Evolutionary conservation across 78 protist species (phyloP).

Genomic region (Chrysochromulina tobinii): DNA sequence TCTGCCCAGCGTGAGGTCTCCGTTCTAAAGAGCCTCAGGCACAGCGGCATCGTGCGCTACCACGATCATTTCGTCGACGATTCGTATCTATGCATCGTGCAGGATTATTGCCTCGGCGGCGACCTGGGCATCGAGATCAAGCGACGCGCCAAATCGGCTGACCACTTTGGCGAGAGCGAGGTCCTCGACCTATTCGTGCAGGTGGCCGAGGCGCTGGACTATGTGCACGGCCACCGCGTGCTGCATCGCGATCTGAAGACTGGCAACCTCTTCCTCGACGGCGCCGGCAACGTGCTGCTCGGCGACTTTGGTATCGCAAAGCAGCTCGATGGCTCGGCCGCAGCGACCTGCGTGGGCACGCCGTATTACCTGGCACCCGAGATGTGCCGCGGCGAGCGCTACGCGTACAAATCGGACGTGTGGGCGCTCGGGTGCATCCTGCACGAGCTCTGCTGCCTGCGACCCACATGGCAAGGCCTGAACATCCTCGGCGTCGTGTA

Average conservation of each 20-base stretch:
- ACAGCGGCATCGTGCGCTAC: conserved; percentile 7
- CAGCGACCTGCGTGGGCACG: neutral
- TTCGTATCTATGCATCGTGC: neutral
- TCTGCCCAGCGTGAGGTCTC: no score
- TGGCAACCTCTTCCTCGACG: neutral
- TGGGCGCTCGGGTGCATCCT: neutral
- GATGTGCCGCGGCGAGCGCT: neutral
- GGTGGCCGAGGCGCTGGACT: neutral
- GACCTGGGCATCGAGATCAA: neutral
- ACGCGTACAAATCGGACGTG: neutral
- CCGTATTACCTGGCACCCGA: neutral
- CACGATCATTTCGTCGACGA: conserved; percentile 37
- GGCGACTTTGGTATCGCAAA: neutral
- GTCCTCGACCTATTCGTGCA: no score
- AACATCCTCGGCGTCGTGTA: neutral
- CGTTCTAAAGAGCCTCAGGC: no score
- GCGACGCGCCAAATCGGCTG: no score
- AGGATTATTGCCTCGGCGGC: conserved; percentile 17
- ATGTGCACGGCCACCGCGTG: neutral
- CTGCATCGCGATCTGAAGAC: conserved; percentile 34
- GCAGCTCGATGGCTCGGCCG: neutral
- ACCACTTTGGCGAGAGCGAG: neutral
- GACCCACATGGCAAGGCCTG: neutral
- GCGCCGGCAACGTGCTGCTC: neutral
- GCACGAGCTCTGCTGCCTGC: neutral